These are phyloP conservation scores for Talaromyces pinophilus DNA, from an alignment of 2,329 filamentous ascomycete species.

Conservation along the genomic window DNA sequence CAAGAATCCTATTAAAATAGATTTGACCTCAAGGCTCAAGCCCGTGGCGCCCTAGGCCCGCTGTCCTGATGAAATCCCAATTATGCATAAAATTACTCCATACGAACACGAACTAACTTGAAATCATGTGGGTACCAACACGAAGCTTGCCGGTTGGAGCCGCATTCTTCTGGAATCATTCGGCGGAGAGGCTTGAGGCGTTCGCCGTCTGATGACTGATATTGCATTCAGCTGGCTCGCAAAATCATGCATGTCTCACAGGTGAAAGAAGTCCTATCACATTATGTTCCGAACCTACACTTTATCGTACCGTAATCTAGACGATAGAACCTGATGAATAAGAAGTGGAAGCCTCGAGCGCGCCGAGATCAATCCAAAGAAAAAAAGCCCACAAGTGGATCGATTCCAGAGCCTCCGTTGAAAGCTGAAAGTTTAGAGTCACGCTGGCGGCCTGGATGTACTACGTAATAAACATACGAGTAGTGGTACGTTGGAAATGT, in stretches of 20 bases:
- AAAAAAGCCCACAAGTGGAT: not conserved
- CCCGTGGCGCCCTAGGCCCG: not conserved
- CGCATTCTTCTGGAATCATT: constrained; percentile 10
- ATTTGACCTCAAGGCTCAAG: not conserved
- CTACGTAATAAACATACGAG: not conserved
- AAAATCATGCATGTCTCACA: constrained; percentile 11
- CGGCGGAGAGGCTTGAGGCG: not conserved
- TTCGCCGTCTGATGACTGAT: not conserved
- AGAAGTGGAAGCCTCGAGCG: not conserved
- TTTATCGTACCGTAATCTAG: not conserved
- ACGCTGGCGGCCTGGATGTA: not conserved
- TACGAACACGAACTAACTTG: not conserved
- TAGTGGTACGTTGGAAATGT: not conserved
- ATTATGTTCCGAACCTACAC: not conserved
- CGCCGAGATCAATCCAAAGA: not conserved
- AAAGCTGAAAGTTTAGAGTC: not conserved
- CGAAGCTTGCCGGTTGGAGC: not conserved
- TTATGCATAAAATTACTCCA: constrained; percentile 6
- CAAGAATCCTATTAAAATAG: not conserved
- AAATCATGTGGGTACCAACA: not conserved
- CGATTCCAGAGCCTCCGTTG: too few relatives aligned
- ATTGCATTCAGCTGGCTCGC: not conserved
- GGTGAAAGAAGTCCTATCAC: not conserved
- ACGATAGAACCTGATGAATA: not conserved
- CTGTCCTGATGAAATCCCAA: not conserved